A percentile compares a stretch with the other conserved stretches of the same genome.
Evolutionary conservation across 2,329 filamentous ascomycete species (phyloP).

Genomic region (Cercospora beticola): DNA sequence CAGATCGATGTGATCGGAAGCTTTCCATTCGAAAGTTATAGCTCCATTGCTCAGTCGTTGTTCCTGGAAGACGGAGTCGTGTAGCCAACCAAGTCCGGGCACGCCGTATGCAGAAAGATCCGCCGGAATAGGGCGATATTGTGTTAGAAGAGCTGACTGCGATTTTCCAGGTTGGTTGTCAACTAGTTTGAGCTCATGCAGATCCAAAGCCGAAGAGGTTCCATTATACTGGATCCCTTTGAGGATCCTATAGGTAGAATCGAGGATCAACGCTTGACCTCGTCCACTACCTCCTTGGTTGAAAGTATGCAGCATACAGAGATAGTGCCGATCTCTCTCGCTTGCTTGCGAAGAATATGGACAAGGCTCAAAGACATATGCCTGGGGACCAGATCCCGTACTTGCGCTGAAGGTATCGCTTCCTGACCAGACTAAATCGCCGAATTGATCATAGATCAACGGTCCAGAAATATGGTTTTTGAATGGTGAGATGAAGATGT

Average conservation of each 20-base stretch:
- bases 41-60: slow-evolving; percentile 44
- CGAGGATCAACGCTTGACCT: background rate
- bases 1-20: slow-evolving; percentile 42
- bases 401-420: background rate
- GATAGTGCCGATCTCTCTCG: background rate
- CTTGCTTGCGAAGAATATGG: background rate
- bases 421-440: background rate
- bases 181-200: slow-evolving; percentile 42
- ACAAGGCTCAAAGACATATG: background rate
- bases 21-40: slow-evolving; percentile 47
- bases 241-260: background rate
- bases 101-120: background rate
- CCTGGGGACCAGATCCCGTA: background rate
- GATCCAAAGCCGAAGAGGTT: slow-evolving; percentile 32
- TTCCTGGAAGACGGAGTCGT: slow-evolving; percentile 45
- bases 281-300: background rate
- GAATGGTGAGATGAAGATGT: background rate
- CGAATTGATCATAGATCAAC: slow-evolving; percentile 1
- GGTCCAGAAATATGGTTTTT: background rate
- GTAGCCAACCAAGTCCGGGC: slow-evolving; percentile 10
- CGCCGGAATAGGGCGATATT: background rate
- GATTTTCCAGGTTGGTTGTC: background rate
- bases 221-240: slow-evolving; percentile 17
- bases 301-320: background rate
- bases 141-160: background rate